Evolutionary conservation across 176 grass and related monocot species (phyloP), one percentile per base, ranked within the genome.

Genomic region (Triticum urartu): DNA sequence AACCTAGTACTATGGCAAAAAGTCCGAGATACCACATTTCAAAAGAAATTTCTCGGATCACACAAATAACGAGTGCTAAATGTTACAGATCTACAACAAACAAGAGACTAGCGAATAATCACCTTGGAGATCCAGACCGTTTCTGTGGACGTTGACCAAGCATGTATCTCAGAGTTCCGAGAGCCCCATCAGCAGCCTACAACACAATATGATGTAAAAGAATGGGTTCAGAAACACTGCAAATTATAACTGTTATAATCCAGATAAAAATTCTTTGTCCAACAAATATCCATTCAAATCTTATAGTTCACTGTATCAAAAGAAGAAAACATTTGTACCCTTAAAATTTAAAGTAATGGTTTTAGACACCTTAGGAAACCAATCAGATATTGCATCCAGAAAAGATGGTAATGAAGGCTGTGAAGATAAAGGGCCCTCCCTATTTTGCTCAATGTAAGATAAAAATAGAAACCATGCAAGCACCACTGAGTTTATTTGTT

Each of bases 141-240:
- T 91, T 91, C 22, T 84, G 87, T 40, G 89, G 39, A 79, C 89
- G 84, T 79, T 93, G 92, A 83, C 89, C 87, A 39, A 88, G 89
- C 91, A 91, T 93, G 60, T 87, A 91, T 84, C 85, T 94, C 79
- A 97, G 85, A 21, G 83, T 84, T 90, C 79, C 85, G 52, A 91
- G 91, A 32, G 95, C 95, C 77, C 85, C 91, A 76, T 87, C 91
- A 80, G 95, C 92, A 85, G 92, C 95, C 95, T 95, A 82, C 74
- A 85, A 79, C 78, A 80, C 7, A 17, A 58, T 26, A 68, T 64
- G 47, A 43, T 71, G 58, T 60, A 77, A 79, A 79, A 71, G 10
- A 81, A 48, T 5, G 48, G 58, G 58, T 60, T 69, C 47, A 73
- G 3, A n/a, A 68, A 35, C 48, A 18, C 75, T 68, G 15, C 17